Percentiles rank a stretch among this genome's conserved stretches.
Evolutionary conservation across 495 filamentous ascomycete genomes (phyloP).

Genomic region (Symbiotaphrina buchneri): DNA sequence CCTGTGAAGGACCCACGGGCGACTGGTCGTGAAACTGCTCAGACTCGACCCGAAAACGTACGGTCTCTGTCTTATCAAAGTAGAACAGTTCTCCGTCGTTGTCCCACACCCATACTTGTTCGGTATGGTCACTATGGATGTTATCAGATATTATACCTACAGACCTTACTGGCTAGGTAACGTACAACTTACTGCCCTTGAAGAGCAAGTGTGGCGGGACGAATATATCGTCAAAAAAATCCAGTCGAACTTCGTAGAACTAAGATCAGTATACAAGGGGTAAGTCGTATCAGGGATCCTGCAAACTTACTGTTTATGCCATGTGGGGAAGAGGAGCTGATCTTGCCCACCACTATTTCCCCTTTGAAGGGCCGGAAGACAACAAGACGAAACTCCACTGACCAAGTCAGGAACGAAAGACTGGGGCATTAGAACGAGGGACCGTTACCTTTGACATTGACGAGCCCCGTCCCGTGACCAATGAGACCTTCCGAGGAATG

Average conservation of each 20-base stretch:
- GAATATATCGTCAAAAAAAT: conserved; percentile 82
- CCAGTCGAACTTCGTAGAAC: conserved; percentile 37
- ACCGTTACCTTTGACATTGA: conserved; percentile 68
- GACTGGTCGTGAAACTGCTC: conserved; percentile 81
- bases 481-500: conserved; percentile 79
- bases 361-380: conserved; percentile 89
- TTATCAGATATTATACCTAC: neutral
- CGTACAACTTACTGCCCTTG: conserved; percentile 52
- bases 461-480: conserved; percentile 69
- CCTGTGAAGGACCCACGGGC: conserved; percentile 30
- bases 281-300: neutral
- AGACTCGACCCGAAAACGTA: conserved; percentile 58
- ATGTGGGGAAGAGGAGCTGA: conserved; percentile 39
- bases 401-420: neutral
- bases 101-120: conserved; percentile 66
- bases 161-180: conserved; percentile 2
- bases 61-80: conserved; percentile 73
- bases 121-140: conserved; percentile 32
- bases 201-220: conserved; percentile 50
- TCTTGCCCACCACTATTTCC: conserved; percentile 67
- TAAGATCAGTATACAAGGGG: neutral
- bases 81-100: conserved; percentile 46
- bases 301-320: conserved; percentile 49
- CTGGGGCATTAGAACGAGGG: neutral
- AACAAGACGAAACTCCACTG: conserved; percentile 80